Evolutionary conservation across 2,329 filamentous ascomycete species (phyloP).

Genomic region (Macrophomina phaseolina): DNA sequence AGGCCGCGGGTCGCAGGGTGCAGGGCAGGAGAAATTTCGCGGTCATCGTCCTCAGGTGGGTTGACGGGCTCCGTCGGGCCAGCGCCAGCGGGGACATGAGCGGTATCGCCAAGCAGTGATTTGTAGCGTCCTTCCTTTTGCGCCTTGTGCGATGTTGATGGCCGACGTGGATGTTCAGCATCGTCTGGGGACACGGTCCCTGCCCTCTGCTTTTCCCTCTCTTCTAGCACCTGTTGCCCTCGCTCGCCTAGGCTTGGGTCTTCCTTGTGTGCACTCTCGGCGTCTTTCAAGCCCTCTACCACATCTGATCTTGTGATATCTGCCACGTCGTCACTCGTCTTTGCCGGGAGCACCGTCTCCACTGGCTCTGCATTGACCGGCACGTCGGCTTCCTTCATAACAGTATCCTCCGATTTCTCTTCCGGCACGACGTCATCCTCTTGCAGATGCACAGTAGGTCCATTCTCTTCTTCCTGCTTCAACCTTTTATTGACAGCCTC

Average conservation of each 20-base stretch:
- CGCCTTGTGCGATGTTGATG: slow-evolving; percentile 11
- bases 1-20: slow-evolving; percentile 64
- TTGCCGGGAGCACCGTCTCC: slow-evolving; percentile 32
- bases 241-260: slow-evolving; percentile 14
- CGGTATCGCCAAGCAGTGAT: slow-evolving; percentile 34
- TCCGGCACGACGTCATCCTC: slow-evolving; percentile 33
- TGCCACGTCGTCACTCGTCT: slow-evolving; percentile 38
- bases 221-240: slow-evolving; percentile 12
- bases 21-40: slow-evolving; percentile 43
- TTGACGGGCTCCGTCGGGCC: slow-evolving; percentile 22
- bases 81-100: slow-evolving; percentile 25
- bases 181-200: slow-evolving; percentile 24
- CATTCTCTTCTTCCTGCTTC: slow-evolving; percentile 44
- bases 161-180: not conserved
- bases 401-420: slow-evolving; percentile 7
- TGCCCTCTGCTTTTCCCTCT: slow-evolving; percentile 7
- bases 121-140: slow-evolving; percentile 41
- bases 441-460: slow-evolving; percentile 37
- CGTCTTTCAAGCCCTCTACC: slow-evolving; percentile 36
- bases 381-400: slow-evolving; percentile 16
- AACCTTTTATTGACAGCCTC: slow-evolving; percentile 52
- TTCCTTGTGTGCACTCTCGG: slow-evolving; percentile 23
- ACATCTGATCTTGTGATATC: slow-evolving; percentile 29
- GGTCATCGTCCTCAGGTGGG: slow-evolving; percentile 38
- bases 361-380: slow-evolving; percentile 15